phyloP scores from a whole-genome alignment of 768 basidiomycete genomes.

The Calvatia gigantea region DNA sequence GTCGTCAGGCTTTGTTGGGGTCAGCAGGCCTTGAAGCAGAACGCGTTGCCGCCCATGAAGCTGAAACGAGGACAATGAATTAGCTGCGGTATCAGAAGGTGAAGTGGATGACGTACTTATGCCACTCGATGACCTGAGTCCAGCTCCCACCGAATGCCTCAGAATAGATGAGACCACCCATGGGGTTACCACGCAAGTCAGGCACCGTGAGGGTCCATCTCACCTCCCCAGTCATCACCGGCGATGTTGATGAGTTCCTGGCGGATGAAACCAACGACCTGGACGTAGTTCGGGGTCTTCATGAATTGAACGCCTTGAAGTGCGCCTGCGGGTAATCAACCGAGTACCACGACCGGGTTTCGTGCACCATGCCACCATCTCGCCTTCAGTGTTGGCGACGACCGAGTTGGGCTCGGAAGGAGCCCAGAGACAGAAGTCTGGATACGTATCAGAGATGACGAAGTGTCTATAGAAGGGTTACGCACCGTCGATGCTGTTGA shows the following conservation, averaged over 20 bases:
- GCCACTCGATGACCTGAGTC: constrained; percentile 67
- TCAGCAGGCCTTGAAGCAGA: constrained; percentile 20
- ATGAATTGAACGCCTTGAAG: constrained; percentile 67
- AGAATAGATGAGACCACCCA: constrained; percentile 69
- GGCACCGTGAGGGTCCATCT: constrained; percentile 42
- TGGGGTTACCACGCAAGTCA: constrained; percentile 75
- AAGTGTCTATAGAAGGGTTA: not conserved
- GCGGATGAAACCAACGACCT: constrained; percentile 55
- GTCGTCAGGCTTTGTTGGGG: constrained; percentile 35
- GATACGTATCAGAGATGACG: not conserved
- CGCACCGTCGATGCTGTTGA: constrained; percentile 47
- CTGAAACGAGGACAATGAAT: constrained; percentile 4
- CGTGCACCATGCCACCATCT: constrained; percentile 78
- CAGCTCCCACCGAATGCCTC: constrained; percentile 44
- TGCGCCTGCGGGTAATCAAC: constrained; percentile 61
- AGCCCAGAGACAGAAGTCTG: constrained; percentile 71
- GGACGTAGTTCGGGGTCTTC: constrained; percentile 56
- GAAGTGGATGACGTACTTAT: constrained; percentile 49
- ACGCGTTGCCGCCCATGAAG: constrained; percentile 14
- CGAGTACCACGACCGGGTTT: constrained; percentile 69
- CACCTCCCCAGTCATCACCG: constrained; percentile 63
- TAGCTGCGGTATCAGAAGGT: not conserved
- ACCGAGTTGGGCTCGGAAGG: constrained; percentile 47
- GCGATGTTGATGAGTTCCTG: constrained; percentile 59
- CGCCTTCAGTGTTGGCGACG: constrained; percentile 68